Evolutionary conservation across 306 rosid species (phyloP), one percentile per base, ranked within the genome.

Genomic region (Castanea mollissima): DNA sequence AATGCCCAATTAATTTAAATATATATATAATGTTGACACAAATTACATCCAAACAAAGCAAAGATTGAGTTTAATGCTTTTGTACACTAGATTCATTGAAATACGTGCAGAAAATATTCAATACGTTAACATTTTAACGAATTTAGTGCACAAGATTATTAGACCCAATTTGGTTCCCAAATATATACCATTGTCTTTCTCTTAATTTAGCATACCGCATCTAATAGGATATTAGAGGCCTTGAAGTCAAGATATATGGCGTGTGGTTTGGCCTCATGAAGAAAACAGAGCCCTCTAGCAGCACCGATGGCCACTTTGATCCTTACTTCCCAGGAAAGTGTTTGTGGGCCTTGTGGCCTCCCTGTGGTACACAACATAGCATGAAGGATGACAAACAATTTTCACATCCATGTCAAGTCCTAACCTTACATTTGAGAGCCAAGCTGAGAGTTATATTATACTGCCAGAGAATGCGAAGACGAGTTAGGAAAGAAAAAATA

Each of bases 181-280:
- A 29, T 29, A 29, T 29, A 29, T 29, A 3, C 5, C 8, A 29
- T 11, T 57, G 1, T 38, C 44, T 29, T 32, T 4, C 69, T 73
- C 46, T 76, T 65, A 11, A 25, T 19, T 62, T 41, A 68, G 65
- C 91, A 74, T 91, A 95, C 99, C 3, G 92, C 91, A 57, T 95
- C 98, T 21, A 95, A 87, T 51, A 95, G 88, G 85, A 95, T 95
- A 72, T 95, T 95, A 4, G 99, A 91, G 71, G 99, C 96, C 82
- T 95, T 95, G 19, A 95, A 91, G 87, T 95, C 98, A 0, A 96
- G 99, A 82, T 91, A 95, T 75, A 95, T 95, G 86, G 89, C 98
- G 79, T 87, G 99, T 25, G 95, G 76, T 84, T 95, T 71, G 7
- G 97, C 99, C 25, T 95, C 97, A 10, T 95, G 99, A 76, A 95